Evolutionary conservation across 2,329 filamentous ascomycete genomes (phyloP).

Genomic region (Fusarium beomiforme): DNA sequence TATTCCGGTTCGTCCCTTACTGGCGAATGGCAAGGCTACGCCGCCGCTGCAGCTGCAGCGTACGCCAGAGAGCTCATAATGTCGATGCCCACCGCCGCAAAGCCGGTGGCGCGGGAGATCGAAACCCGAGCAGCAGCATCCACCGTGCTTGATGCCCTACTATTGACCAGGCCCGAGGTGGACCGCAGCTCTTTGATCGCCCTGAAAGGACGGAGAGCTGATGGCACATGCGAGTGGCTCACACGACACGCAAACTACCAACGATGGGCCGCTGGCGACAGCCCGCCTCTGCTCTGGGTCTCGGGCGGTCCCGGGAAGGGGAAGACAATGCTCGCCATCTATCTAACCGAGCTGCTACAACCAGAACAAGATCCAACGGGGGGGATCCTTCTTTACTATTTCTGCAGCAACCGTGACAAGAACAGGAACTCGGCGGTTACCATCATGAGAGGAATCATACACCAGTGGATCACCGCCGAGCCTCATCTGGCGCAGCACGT

Average conservation of each 20-base stretch:
- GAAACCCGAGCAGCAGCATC: not conserved
- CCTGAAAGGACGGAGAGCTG: not conserved
- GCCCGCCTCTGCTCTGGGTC: not conserved
- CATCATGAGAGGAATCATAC: not conserved
- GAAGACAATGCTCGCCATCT: not conserved
- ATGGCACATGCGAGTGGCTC: not conserved
- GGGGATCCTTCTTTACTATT: not conserved
- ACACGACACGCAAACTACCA: not conserved
- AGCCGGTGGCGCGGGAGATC: not conserved
- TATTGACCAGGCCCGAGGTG: not conserved
- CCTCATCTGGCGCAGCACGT: not conserved
- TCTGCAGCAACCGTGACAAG: constrained; percentile 2
- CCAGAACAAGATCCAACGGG: not conserved
- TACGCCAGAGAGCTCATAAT: not conserved
- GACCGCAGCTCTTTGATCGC: not conserved
- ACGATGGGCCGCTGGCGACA: not conserved
- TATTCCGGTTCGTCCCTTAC: not conserved
- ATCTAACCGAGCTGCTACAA: not conserved
- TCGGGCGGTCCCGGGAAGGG: not conserved
- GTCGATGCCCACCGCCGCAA: not conserved
- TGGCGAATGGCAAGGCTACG: not conserved
- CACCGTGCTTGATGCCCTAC: not conserved
- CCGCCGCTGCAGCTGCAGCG: not conserved
- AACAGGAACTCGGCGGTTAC: not conserved
- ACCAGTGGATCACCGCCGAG: not conserved